Conservation (phyloP, 352 stramenopile species). For the Thalassiosira mediterranea region DNA sequence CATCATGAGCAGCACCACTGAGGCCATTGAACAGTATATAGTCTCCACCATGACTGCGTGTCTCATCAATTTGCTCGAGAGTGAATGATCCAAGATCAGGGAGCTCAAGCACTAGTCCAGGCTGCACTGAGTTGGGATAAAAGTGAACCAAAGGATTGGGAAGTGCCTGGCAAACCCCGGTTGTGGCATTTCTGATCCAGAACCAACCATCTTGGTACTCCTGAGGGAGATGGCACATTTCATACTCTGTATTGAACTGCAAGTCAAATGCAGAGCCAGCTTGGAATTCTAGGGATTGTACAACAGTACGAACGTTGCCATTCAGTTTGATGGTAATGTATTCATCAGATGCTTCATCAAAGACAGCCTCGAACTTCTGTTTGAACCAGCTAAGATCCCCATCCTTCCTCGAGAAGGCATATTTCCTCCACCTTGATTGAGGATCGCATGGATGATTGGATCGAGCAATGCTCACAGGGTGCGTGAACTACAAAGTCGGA, state of each 20-base stretch:
- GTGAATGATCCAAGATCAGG: constrained; percentile 24
- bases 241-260: constrained; percentile 58
- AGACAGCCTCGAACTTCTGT: constrained; percentile 36
- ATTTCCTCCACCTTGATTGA: constrained; percentile 55
- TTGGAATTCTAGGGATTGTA: constrained; percentile 25
- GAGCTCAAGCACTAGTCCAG: constrained; percentile 37
- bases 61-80: constrained; percentile 47
- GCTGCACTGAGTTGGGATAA: constrained; percentile 42
- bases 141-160: constrained; percentile 50
- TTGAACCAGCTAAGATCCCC: constrained; percentile 13
- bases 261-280: constrained; percentile 29
- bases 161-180: constrained; percentile 30
- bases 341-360: constrained; percentile 24
- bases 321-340: constrained; percentile 59
- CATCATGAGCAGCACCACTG: no score
- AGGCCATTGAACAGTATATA: constrained; percentile 44
- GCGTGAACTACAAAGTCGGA: constrained; percentile 39
- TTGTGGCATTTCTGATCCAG: constrained; percentile 32
- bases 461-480: constrained; percentile 33
- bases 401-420: constrained; percentile 57
- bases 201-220: constrained; percentile 31
- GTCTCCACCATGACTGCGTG: constrained; percentile 32
- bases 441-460: constrained; percentile 55
- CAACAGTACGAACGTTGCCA: constrained; percentile 48
- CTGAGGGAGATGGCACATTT: constrained; percentile 44